Conservation (phyloP, 192 early-diverging fungal species). For the Martensiomyces pterosporus region DNA sequence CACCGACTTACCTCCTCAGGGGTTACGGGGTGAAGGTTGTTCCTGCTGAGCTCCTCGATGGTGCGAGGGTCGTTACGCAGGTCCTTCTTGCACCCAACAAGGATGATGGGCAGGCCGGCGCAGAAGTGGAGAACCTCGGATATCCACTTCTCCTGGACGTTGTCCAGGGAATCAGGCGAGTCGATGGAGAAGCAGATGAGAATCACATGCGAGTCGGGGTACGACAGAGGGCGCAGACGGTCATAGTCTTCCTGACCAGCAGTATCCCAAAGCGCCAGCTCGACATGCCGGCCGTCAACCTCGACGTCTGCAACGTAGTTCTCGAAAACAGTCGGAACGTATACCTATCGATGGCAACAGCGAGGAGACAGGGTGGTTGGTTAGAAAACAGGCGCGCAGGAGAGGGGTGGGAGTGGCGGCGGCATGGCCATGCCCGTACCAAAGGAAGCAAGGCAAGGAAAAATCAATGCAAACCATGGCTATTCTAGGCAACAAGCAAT, state of each 20-base stretch:
- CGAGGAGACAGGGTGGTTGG: no score
- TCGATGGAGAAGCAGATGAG: constrained; percentile 67
- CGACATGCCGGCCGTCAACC: constrained; percentile 56
- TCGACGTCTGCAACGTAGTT: constrained; percentile 59
- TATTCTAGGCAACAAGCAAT: no score
- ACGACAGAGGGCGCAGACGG: constrained; percentile 62
- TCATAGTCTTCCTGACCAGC: constrained; percentile 75
- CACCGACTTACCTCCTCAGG: constrained; percentile 62
- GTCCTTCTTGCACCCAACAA: constrained; percentile 89
- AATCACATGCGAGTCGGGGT: constrained; percentile 66
- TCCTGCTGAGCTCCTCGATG: constrained; percentile 72
- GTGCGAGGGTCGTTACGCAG: constrained; percentile 75
- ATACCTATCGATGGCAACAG: constrained; percentile 43
- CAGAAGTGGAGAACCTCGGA: constrained; percentile 87
- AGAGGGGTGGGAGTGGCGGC: no score
- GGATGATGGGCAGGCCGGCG: constrained; percentile 73
- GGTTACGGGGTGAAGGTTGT: constrained; percentile 69
- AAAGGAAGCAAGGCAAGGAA: no score
- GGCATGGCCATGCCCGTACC: no score
- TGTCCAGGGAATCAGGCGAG: constrained; percentile 68
- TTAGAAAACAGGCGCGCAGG: constrained; percentile 3
- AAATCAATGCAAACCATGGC: no score
- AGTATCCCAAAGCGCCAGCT: constrained; percentile 71
- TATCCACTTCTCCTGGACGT: constrained; percentile 86
- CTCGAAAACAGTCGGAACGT: constrained; percentile 72